These are phyloP conservation scores for Populus ilicifolia DNA, from an alignment of 345 rosid species.

Conservation along the genomic window DNA sequence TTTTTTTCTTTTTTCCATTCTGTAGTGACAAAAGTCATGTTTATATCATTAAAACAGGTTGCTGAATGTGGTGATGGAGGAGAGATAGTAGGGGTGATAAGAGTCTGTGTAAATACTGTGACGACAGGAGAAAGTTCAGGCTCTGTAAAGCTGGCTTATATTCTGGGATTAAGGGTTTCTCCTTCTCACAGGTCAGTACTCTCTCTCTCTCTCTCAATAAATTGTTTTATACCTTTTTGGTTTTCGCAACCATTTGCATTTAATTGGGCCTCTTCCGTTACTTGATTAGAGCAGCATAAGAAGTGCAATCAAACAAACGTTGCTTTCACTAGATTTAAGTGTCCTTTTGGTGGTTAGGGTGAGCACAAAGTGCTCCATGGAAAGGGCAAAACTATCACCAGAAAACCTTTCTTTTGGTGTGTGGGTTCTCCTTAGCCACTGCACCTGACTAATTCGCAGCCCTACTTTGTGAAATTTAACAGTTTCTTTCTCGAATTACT, in stretches of 20 bases:
- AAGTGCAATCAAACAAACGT: neutral
- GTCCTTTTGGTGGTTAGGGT: neutral
- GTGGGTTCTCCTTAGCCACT: neutral
- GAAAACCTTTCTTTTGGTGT: neutral
- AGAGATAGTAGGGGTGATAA: slow-evolving; percentile 56
- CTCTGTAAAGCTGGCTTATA: slow-evolving; percentile 47
- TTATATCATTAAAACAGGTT: slow-evolving; percentile 33
- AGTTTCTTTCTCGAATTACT: neutral
- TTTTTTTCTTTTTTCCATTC: neutral
- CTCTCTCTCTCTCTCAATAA: neutral
- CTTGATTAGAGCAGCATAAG: neutral
- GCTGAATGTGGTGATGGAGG: slow-evolving; percentile 58
- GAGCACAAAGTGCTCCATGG: slow-evolving; percentile 5
- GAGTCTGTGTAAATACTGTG: slow-evolving; percentile 64
- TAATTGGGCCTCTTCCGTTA: neutral
- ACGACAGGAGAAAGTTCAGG: slow-evolving; percentile 45
- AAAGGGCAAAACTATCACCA: neutral
- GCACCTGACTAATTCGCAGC: neutral
- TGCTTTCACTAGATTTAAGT: neutral
- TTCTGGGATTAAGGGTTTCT: slow-evolving; percentile 71
- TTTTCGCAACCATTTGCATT: neutral
- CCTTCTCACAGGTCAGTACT: slow-evolving; percentile 49
- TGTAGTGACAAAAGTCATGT: neutral
- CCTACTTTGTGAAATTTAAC: neutral
- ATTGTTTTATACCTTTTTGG: neutral